Base-by-base conservation (phyloP, 1,139 yeast genomes). In the Arxiozyma telluris region DNA sequence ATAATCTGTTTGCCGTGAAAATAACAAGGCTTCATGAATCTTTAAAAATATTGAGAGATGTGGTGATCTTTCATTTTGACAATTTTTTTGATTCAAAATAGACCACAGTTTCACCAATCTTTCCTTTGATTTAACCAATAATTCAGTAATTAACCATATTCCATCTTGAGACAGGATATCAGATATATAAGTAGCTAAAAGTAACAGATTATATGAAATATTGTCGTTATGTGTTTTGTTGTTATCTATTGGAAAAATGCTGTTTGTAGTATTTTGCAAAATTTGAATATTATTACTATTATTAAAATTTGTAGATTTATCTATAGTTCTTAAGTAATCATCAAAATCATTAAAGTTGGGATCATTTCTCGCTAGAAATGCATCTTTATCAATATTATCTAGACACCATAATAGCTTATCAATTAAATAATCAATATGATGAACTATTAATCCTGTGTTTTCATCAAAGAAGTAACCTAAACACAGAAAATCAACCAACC, bases 111-210 rank as follows among this genome's bases (percentile, higher is more conserved):
- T 81, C 56, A 81, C 78, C 58, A 94, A 70, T 54, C 86, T 76
- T 5, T 72, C 71, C 1, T 81, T 76, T 53, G 84, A 81, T 64
- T 87, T 94, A 79, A 93, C 87, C 44, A 93, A 81, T 0, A 96
- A 83, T 65, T 93, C 97, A 9, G 95, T 86, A 38, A 94, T 76
- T 9, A 96, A 81, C 96, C 97, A 90, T 18, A 87, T 90, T 66
- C 41, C 44, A 11, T 91, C 96, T 17, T 93, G 85, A 48, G 93
- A 81, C 47, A 93, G 76, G 27, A 93, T 86, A 64, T 93, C 98
- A 0, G 96, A 85, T 65, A 65, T 46, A 46, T 21, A 38, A 15
- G 49, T 46, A 20, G 42, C 49, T 22, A 38, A 22, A 11, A 38
- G 9, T 22, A 46, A 5, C 18, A 20, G 2, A 18, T 20, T 12